Evolutionary conservation across 2,329 filamentous ascomycete genomes (phyloP), one percentile per base, ranked within the genome.

Genomic region (Aspergillus glaucus): DNA sequence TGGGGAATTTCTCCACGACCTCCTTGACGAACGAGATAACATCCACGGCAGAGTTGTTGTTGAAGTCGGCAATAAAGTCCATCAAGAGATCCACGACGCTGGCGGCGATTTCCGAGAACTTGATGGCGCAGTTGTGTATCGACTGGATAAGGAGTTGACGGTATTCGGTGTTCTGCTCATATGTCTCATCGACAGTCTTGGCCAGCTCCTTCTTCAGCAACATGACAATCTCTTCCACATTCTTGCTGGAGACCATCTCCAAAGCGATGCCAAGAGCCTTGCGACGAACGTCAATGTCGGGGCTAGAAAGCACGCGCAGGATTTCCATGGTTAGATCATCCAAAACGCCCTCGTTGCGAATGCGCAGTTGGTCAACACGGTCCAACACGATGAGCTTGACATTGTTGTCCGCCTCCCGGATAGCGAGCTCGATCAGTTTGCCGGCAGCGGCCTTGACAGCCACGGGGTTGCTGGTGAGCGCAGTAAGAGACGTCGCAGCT

Each of bases 11-110:
- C 73, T 98, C 93, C 6, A 97, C 92, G 3, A 98, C 93, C 68
- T 98, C 93, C 73, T 98, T 98, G 55, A 98, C 91, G 65, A 98
- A 98, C 48, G 89, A 91, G 64, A 98, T 97, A 47, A 98, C 92
- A 69, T 98, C 93, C 26, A 98, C 88, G 1, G 93, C 93, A 1
- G 92, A 95, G 41, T 88, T 87, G 64, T 95, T 96, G 76, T 95
- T 97, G 69, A 97, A 96, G 69, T 98, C 93, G 45, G 88, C 89
- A 63, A 98, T 96, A 67, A 97, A 97, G 71, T 98, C 93, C 93
- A 98, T 98, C 47, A 98, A 80, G 41, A 96, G 81, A 56, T 93
- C 93, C 47, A 98, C 93, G 14, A 98, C 93, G 64, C 89, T 97
- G 42, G 92, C 88, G 22, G 93, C 93, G 54, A 98, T 92, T 71